Evolutionary conservation across 179 eudicot species (phyloP).

Genomic region (Silene coronaria): DNA sequence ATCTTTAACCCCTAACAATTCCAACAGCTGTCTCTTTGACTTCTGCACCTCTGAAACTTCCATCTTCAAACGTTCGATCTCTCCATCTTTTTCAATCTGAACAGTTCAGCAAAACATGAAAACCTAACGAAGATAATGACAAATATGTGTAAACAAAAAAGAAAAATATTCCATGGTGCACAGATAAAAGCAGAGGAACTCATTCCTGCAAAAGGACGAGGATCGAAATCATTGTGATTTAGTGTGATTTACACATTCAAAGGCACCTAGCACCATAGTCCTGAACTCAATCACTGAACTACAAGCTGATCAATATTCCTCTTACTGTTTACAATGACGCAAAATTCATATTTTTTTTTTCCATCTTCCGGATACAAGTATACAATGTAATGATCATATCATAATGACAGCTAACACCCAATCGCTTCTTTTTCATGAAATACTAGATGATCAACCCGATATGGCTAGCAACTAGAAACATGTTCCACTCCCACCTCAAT

Average conservation of each 20-base stretch:
- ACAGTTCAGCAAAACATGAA: not conserved
- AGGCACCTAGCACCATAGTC: not conserved
- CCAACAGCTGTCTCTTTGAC: slow-evolving; percentile 83
- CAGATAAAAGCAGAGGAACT: not conserved
- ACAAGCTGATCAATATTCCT: not conserved
- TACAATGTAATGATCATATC: too few relatives aligned
- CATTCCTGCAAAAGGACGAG: not conserved
- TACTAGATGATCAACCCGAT: too few relatives aligned
- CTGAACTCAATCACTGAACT: too few relatives aligned
- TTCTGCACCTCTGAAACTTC: slow-evolving; percentile 70
- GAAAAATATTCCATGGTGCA: not conserved
- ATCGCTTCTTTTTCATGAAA: too few relatives aligned
- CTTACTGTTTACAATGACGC: too few relatives aligned
- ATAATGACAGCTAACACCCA: too few relatives aligned
- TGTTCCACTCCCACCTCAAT: not conserved
- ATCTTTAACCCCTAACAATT: slow-evolving; percentile 65
- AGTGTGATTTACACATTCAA: not conserved
- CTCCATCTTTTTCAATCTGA: slow-evolving; percentile 86
- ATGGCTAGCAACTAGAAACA: too few relatives aligned
- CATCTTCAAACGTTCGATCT: slow-evolving; percentile 56
- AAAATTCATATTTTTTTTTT: not conserved
- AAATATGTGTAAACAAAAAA: not conserved
- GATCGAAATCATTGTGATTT: not conserved
- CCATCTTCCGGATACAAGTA: not conserved
- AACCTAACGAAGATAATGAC: not conserved